Conservation (phyloP, 225 moss, liverwort and hornwort genomes). For the Lunularia cruciata region DNA sequence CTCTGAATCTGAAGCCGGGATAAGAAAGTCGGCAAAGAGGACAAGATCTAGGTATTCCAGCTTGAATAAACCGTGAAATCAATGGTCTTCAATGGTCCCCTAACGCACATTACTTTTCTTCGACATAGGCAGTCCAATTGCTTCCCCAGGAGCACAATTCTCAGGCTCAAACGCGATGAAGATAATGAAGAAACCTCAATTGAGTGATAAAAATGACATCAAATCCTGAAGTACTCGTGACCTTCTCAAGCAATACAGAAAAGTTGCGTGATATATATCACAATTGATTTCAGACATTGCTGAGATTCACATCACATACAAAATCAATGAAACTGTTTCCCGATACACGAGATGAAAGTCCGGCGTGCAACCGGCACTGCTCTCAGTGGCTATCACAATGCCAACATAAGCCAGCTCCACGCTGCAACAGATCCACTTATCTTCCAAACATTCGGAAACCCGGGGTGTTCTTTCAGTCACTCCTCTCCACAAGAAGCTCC, state of each 20-base stretch:
- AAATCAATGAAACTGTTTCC: background rate
- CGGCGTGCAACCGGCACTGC: background rate
- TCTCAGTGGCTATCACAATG: background rate
- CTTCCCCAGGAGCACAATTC: background rate
- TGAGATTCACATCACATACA: slow-evolving; percentile 7
- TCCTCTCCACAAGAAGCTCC: background rate
- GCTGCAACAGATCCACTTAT: slow-evolving; percentile 2
- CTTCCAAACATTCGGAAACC: background rate
- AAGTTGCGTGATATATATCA: background rate
- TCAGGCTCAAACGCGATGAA: background rate
- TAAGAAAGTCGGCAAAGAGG: background rate
- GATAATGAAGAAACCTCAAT: background rate
- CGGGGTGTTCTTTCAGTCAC: background rate
- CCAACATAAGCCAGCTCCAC: background rate
- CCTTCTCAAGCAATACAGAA: background rate
- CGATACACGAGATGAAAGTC: background rate
- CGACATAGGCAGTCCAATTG: background rate
- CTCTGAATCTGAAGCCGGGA: background rate
- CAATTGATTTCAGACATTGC: background rate
- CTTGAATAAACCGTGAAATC: background rate
- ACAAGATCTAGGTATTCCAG: slow-evolving; percentile 19
- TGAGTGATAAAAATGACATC: background rate
- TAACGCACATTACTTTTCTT: slow-evolving; percentile 22
- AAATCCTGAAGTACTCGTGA: background rate
- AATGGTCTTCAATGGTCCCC: slow-evolving; percentile 3